Evolutionary conservation across 352 stramenopile genomes (phyloP), one percentile per base, ranked within the genome.

Genomic region (Phytophthora chlamydospora): DNA sequence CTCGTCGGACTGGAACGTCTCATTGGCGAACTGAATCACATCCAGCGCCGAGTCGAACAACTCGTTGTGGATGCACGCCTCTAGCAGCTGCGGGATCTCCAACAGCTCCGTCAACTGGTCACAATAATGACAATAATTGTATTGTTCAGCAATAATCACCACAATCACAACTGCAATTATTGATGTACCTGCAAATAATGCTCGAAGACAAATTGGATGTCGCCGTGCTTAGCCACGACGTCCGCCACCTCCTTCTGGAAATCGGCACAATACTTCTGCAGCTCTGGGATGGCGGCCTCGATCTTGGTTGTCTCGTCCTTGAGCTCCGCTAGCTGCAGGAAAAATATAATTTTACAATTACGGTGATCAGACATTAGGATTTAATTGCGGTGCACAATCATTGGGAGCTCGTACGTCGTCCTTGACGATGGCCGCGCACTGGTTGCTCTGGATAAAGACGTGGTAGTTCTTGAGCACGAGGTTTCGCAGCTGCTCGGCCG

Each of bases 1-100:
- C 7, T 62, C 43, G 21, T 79, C 73, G 6, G 70, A 53, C 36
- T 80, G 61, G 51, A 94, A 92, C 4, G 66, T 87, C 19, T 94
- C 80, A 32, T 87, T 81, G 13, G 77, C 76, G 70, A 99, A 99
- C 27, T 95, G 85, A 45, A 98, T 96, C 68, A 99, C 88, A 47
- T 98, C 97, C 17, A 99, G 76, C 4, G 96, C 97, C 38, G 98
- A 96, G 55, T 99, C 96, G 48, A 98, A 98, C 8, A 98, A 75
- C 61, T 98, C 96, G 60, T 97, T 98, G 54, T 97, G 82, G 38
- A 98, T 96, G 59, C 97, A 99, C 4, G 94, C 92, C 66, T 99
- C 96, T 69, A 99, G 91, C 31, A 99, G 76, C 65, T 98, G 97
- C 7, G 97, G 97, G 29, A 99, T 93, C 80, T 99, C 96, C 48